phyloP scores from a whole-genome alignment of 306 rosid species.

The Malus sieversii region DNA sequence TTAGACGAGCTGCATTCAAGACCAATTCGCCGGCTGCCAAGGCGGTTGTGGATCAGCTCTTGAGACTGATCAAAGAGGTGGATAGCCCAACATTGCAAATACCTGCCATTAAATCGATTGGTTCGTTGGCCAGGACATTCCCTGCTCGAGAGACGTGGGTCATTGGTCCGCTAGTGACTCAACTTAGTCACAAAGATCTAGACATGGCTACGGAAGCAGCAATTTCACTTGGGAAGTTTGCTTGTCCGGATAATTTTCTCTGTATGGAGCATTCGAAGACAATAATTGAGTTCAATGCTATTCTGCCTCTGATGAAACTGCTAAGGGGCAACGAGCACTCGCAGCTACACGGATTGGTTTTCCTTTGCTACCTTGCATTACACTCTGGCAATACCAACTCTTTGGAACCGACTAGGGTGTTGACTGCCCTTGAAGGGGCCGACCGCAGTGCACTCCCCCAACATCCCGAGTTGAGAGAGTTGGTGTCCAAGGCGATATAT shows the following conservation, averaged over 20 bases:
- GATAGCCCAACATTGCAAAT: slow-evolving; percentile 45
- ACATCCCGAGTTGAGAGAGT: slow-evolving; percentile 45
- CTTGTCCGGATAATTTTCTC: slow-evolving; percentile 55
- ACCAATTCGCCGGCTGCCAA: slow-evolving; percentile 66
- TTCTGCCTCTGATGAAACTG: slow-evolving; percentile 49
- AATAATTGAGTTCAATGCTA: slow-evolving; percentile 53
- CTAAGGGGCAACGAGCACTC: slow-evolving; percentile 45
- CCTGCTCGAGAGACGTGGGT: slow-evolving; percentile 81
- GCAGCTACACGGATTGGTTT: slow-evolving; percentile 45
- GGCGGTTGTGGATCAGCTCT: slow-evolving; percentile 72
- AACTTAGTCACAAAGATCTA: slow-evolving; percentile 36
- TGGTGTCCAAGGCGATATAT: slow-evolving; percentile 45
- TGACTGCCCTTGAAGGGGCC: slow-evolving; percentile 61
- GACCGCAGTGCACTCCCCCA: slow-evolving; percentile 41
- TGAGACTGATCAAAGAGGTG: slow-evolving; percentile 49
- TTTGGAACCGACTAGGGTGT: slow-evolving; percentile 59
- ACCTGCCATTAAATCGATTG: slow-evolving; percentile 58
- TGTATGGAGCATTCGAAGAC: slow-evolving; percentile 60
- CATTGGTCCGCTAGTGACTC: slow-evolving; percentile 48
- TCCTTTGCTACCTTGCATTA: slow-evolving; percentile 74
- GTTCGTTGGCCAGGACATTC: slow-evolving; percentile 78
- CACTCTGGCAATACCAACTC: slow-evolving; percentile 59
- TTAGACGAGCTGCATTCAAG: slow-evolving; percentile 61
- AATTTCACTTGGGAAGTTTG: slow-evolving; percentile 59
- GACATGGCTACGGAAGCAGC: slow-evolving; percentile 63